Conservation (phyloP, 2,329 filamentous ascomycete genomes). For the Fusarium solani-melongenae region DNA sequence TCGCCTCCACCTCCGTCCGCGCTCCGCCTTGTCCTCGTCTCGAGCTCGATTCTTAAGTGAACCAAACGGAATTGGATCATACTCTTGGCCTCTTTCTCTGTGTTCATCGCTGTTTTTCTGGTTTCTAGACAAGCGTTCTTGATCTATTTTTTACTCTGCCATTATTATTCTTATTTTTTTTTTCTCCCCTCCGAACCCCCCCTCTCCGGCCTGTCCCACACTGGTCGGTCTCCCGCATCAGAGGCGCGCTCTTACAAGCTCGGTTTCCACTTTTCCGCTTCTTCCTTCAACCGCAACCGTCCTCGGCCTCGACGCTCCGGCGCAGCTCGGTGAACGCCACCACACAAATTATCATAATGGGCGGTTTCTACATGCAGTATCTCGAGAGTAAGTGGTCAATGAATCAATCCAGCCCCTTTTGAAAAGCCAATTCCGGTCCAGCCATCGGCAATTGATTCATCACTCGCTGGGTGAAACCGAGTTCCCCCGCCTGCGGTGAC, state of each 20-base stretch:
- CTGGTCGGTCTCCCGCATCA: conserved; percentile 22
- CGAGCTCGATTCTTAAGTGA: conserved; percentile 27
- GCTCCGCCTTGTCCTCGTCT: not conserved
- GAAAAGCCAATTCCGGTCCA: conserved; percentile 29
- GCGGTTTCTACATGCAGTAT: conserved; percentile 78
- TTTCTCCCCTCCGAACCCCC: conserved; percentile 16
- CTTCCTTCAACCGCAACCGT: conserved; percentile 19
- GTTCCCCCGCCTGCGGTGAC: conserved; percentile 27
- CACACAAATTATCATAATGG: conserved; percentile 58
- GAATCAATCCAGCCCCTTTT: conserved; percentile 17
- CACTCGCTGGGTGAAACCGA: conserved; percentile 15
- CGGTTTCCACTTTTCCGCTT: conserved; percentile 36
- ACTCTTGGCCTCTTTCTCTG: conserved; percentile 18
- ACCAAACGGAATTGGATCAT: conserved; percentile 24
- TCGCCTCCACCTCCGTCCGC: conserved; percentile 1
- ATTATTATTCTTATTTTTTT: conserved; percentile 21
- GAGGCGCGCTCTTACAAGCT: conserved; percentile 27
- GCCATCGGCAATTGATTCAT: conserved; percentile 31
- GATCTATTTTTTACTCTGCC: conserved; percentile 23
- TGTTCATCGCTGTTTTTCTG: conserved; percentile 27
- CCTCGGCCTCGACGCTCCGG: conserved; percentile 15
- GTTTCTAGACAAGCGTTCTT: conserved; percentile 41
- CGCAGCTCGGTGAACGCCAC: conserved; percentile 38
- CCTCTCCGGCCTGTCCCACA: not conserved
- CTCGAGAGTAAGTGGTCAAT: conserved; percentile 72